phyloP scores from a whole-genome alignment of 495 filamentous ascomycete genomes.

The Aspergillus cristatus region DNA sequence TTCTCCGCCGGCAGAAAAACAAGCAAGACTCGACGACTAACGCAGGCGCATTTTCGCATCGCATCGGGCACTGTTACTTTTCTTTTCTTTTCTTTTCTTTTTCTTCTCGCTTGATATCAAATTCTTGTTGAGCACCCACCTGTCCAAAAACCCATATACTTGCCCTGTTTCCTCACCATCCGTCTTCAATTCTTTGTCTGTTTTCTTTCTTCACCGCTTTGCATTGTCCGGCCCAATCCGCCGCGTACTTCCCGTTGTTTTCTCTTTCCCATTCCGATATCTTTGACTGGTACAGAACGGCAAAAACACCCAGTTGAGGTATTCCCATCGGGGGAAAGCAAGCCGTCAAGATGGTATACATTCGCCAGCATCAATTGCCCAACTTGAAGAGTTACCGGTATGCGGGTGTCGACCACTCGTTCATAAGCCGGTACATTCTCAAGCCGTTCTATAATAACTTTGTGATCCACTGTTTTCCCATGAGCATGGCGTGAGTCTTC shows the following conservation, averaged over 20 bases:
- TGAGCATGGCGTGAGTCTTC: slow-evolving; percentile 79
- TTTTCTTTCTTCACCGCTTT: too few species aligned
- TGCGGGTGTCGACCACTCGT: slow-evolving; percentile 77
- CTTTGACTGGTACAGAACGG: too few species aligned
- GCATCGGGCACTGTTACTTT: slow-evolving; percentile 1
- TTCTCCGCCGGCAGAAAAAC: slow-evolving; percentile 1
- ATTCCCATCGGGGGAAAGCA: too few species aligned
- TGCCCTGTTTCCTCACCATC: too few species aligned
- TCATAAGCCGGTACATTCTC: slow-evolving; percentile 80
- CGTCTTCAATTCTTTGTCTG: too few species aligned
- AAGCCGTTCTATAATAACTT: slow-evolving; percentile 97
- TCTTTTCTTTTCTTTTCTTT: slow-evolving; percentile 2
- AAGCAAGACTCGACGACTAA: background rate
- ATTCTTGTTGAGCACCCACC: background rate
- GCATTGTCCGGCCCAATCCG: too few species aligned
- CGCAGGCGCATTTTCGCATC: background rate
- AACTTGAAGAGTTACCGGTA: slow-evolving; percentile 89
- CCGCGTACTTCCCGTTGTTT: too few species aligned
- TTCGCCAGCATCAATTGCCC: slow-evolving; percentile 81
- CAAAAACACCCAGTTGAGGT: too few species aligned
- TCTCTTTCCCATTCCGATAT: too few species aligned
- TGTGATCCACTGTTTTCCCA: slow-evolving; percentile 88
- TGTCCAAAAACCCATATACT: too few species aligned
- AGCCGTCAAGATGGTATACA: slow-evolving; percentile 60
- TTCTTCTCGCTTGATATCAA: background rate